Percentiles rank a stretch among this genome's conserved stretches.
Conservation (phyloP, 441 rosid species). For the Macaranga tanarius region DNA sequence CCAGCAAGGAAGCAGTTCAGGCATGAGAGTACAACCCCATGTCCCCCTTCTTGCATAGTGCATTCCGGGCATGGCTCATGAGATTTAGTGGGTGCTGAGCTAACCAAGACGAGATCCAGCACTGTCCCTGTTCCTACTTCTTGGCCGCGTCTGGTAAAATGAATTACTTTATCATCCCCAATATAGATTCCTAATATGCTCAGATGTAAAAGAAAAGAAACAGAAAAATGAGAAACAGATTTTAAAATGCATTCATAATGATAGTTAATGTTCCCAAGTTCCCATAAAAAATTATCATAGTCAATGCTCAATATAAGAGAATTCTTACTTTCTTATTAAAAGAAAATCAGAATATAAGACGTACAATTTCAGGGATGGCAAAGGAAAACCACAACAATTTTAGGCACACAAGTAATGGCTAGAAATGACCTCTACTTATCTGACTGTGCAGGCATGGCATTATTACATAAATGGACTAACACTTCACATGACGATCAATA, state of each 20-base stretch:
- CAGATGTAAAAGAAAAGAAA: background rate
- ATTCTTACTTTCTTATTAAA: background rate
- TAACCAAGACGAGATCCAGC: slow-evolving; percentile 59
- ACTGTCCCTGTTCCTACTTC: slow-evolving; percentile 90
- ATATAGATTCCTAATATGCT: slow-evolving; percentile 60
- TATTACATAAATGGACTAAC: background rate
- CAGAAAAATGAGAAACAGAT: background rate
- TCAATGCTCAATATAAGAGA: background rate
- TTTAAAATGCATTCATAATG: background rate
- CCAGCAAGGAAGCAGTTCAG: slow-evolving; percentile 83
- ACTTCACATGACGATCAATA: background rate
- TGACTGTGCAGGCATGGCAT: background rate
- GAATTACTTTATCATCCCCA: slow-evolving; percentile 75
- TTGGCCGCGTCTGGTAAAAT: slow-evolving; percentile 85
- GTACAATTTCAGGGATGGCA: background rate
- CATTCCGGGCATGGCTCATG: slow-evolving; percentile 64
- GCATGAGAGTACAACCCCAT: slow-evolving; percentile 79
- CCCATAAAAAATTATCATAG: no score
- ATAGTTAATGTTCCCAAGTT: no score
- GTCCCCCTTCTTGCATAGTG: slow-evolving; percentile 45
- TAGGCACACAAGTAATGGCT: background rate
- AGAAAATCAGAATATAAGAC: background rate
- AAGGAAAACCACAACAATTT: background rate
- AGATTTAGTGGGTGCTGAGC: slow-evolving; percentile 63
- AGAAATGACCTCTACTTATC: background rate